These are phyloP conservation scores for Clonostachys sp. DNA, from an alignment of 2,329 filamentous ascomycete species.

Conservation along the genomic window DNA sequence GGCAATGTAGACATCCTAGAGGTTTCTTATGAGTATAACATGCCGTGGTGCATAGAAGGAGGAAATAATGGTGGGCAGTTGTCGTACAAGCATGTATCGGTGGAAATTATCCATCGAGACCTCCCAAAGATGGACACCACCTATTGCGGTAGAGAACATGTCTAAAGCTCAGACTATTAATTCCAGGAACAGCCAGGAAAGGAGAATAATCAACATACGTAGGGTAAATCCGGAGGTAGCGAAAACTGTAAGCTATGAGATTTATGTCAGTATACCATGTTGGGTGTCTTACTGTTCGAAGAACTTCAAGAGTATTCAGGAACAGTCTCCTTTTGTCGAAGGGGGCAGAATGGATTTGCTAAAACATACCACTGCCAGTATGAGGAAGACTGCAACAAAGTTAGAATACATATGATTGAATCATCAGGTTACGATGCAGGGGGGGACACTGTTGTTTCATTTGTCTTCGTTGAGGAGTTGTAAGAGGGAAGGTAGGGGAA, in stretches of 20 bases:
- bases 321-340: no score
- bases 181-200: not conserved
- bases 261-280: no score
- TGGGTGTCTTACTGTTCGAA: no score
- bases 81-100: slow-evolving; percentile 1
- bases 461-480: no score
- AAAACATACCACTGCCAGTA: not conserved
- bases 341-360: no score
- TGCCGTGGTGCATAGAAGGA: not conserved
- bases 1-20: slow-evolving; percentile 10
- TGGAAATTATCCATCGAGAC: slow-evolving; percentile 8
- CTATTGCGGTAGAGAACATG: slow-evolving; percentile 1
- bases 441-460: no score
- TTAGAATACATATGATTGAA: no score
- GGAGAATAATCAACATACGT: not conserved
- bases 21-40: not conserved
- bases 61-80: not conserved
- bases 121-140: slow-evolving; percentile 14
- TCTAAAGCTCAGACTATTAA: not conserved
- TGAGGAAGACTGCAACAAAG: not conserved
- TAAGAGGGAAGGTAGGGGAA: not conserved
- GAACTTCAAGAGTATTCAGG: no score
- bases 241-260: no score
- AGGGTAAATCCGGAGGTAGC: no score
- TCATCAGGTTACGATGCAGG: no score